Conservation (phyloP, 495 filamentous ascomycete species). For the Cercophora newfieldiana region DNA sequence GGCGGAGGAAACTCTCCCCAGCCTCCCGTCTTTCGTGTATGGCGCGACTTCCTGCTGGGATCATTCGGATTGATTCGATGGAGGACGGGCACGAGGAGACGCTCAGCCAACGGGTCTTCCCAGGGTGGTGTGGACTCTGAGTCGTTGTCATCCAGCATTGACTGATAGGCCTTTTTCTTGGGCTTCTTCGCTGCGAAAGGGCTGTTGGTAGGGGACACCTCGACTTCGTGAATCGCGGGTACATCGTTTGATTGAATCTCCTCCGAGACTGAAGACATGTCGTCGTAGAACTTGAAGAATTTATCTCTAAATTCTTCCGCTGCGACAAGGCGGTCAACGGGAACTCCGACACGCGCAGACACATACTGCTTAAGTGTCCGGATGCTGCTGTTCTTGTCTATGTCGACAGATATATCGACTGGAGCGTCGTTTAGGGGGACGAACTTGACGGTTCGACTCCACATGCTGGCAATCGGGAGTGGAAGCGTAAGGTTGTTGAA, state of each 20-base stretch:
- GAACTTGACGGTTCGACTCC: slow-evolving; percentile 70
- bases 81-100: slow-evolving; percentile 76
- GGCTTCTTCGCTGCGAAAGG: slow-evolving; percentile 49
- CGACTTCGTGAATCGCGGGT: slow-evolving; percentile 77
- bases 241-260: slow-evolving; percentile 64
- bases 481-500: slow-evolving; percentile 94
- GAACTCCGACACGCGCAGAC: slow-evolving; percentile 62
- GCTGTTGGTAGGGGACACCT: slow-evolving; percentile 79
- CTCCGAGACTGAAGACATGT: slow-evolving; percentile 65
- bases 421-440: slow-evolving; percentile 66
- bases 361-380: slow-evolving; percentile 74
- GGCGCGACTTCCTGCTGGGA: slow-evolving; percentile 1
- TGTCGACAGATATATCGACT: slow-evolving; percentile 74
- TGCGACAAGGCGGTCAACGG: slow-evolving; percentile 62
- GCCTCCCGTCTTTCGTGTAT: slow-evolving; percentile 24
- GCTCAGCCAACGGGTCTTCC: slow-evolving; percentile 66
- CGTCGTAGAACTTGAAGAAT: slow-evolving; percentile 81
- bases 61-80: slow-evolving; percentile 51
- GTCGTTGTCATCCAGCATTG: slow-evolving; percentile 50
- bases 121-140: slow-evolving; percentile 59
- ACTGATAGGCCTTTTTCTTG: slow-evolving; percentile 48
- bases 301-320: slow-evolving; percentile 76
- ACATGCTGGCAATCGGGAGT: slow-evolving; percentile 78
- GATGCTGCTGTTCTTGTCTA: slow-evolving; percentile 79
- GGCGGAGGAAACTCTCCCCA: slow-evolving; percentile 36